Percentiles rank a stretch among this genome's conserved stretches.
phyloP scores from a whole-genome alignment of 2,329 filamentous ascomycete species.

The Colletotrichum endophyticum region DNA sequence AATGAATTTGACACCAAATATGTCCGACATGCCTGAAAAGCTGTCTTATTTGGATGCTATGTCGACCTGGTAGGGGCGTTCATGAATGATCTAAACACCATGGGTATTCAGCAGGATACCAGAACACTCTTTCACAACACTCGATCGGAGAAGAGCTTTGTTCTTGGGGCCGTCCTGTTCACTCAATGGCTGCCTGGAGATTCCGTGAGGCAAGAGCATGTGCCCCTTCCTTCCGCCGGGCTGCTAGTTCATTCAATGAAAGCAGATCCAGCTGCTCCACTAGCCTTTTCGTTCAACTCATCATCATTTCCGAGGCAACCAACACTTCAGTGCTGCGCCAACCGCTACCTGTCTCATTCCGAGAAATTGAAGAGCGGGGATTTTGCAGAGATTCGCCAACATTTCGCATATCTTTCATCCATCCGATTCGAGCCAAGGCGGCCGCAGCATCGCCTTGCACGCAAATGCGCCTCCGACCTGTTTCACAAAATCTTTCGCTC shows the following conservation, averaged over 20 bases:
- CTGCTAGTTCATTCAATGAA: not conserved
- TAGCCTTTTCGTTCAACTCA: not conserved
- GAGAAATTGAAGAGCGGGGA: fast-evolving
- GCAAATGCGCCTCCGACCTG: not conserved
- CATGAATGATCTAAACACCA: too few relatives aligned
- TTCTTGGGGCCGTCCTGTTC: too few relatives aligned
- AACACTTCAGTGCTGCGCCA: not conserved
- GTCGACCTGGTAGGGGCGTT: too few relatives aligned
- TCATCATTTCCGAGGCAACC: not conserved
- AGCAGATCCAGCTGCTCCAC: not conserved
- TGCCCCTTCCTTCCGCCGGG: not conserved
- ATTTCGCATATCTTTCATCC: not conserved
- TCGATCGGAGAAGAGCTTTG: too few relatives aligned
- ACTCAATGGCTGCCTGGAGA: not conserved
- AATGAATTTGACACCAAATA: too few relatives aligned
- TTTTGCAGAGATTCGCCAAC: not conserved
- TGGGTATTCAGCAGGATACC: too few relatives aligned
- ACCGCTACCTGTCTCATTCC: not conserved
- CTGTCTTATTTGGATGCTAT: too few relatives aligned
- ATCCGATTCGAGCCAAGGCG: not conserved
- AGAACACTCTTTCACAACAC: too few relatives aligned
- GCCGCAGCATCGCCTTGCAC: not conserved
- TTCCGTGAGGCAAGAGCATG: not conserved
- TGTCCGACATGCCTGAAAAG: too few relatives aligned
- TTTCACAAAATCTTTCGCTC: not conserved